Base-by-base conservation (phyloP, 805 yeast species). In the Barnettozyma botsteinii region DNA sequence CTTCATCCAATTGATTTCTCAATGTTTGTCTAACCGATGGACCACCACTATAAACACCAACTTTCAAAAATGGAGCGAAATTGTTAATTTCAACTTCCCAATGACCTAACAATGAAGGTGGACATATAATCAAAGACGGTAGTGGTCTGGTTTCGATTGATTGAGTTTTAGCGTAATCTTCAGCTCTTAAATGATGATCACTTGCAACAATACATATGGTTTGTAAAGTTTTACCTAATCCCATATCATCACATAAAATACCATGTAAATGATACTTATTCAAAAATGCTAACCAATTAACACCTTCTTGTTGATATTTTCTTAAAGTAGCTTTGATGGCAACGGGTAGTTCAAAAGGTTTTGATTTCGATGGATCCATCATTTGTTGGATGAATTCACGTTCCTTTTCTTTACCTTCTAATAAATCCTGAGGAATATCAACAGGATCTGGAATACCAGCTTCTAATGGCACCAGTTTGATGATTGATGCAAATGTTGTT, bases 241-340 rank as follows among this genome's bases (percentile, higher is more conserved):
- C 99, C 99, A 93, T 93, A 77, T 93, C 99, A 60, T 93, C 99
- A 77, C 98, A 93, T 35, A 93, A 69, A 55, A 93, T 91, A 39
- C 99, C 99, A 65, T 93, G 99, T 38, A 93, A 67, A 60, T 91
- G 96, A 58, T 93, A 93, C 55, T 85, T 85, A 65, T 93, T 93
- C 55, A 93, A 72, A 57, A 93, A 93, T 8, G 96, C 96, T 39
- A 93, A 70, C 99, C 99, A 93, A 59, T 91, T 93, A 28, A 93
- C 94, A 62, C 99, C 99, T 45, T 93, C 98, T 60, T 93, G 98
- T 65, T 93, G 99, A 58, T 93, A 93, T 47, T 85, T 84, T 59
- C 99, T 77, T 47, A 93, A 70, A 1, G 94, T 86, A 0, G 98
- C 98, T 47, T 86, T 85, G 45, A 93, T 87, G 3, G 89, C 77